A percentile compares a stretch with the other conserved stretches of the same genome.
These are phyloP conservation scores for Yamadazyma laniorum DNA, from an alignment of 805 yeast genomes.

Conservation along the genomic window DNA sequence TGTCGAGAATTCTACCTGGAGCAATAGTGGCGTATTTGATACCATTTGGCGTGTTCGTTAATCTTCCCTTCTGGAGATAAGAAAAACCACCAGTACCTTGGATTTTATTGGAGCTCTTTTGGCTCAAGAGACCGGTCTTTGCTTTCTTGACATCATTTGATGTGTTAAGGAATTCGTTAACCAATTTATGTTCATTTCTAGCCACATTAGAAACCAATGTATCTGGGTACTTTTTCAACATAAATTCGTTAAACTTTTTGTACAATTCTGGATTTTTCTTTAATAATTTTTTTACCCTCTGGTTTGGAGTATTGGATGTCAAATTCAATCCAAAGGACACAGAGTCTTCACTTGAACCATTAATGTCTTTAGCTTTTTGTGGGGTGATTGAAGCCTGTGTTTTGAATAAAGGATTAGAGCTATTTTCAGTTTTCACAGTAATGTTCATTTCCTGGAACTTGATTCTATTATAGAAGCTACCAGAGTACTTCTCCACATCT, in stretches of 20 bases:
- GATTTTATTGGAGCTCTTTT: slow-evolving; percentile 21
- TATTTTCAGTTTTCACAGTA: slow-evolving; percentile 36
- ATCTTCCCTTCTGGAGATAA: slow-evolving; percentile 65
- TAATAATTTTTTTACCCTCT: slow-evolving; percentile 32
- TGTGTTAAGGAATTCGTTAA: slow-evolving; percentile 33
- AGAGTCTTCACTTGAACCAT: slow-evolving; percentile 20
- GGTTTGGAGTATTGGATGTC: slow-evolving; percentile 23
- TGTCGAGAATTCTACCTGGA: slow-evolving; percentile 65
- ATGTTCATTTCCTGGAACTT: slow-evolving; percentile 70
- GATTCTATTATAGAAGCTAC: slow-evolving; percentile 56
- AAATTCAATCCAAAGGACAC: slow-evolving; percentile 34
- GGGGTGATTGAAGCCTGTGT: slow-evolving; percentile 23
- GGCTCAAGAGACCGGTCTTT: slow-evolving; percentile 13
- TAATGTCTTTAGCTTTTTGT: slow-evolving; percentile 14
- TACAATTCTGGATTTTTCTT: slow-evolving; percentile 47
- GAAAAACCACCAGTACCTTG: slow-evolving; percentile 79
- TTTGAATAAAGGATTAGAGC: slow-evolving; percentile 44
- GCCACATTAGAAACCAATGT: slow-evolving; percentile 23
- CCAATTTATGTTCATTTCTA: slow-evolving; percentile 23
- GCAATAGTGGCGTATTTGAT: slow-evolving; percentile 50
- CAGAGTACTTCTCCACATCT: slow-evolving; percentile 64
- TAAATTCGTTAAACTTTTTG: slow-evolving; percentile 53
- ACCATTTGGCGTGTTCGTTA: slow-evolving; percentile 71
- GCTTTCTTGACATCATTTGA: slow-evolving; percentile 19
- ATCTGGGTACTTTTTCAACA: slow-evolving; percentile 49